Evolutionary conservation across 495 filamentous ascomycete genomes (phyloP).

Genomic region (Penicillium turbatum): DNA sequence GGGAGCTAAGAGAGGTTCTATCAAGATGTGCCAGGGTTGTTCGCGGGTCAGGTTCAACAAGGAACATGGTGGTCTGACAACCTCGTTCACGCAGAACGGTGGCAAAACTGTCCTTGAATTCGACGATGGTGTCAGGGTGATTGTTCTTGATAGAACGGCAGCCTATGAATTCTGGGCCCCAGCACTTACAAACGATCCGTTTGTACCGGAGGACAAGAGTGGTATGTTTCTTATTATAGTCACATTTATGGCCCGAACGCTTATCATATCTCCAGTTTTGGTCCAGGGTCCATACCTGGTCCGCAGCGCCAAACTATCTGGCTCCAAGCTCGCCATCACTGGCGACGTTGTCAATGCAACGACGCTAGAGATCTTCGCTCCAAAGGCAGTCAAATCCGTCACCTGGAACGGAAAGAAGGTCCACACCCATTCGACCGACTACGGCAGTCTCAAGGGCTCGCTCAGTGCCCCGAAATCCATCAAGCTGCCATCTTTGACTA

Average conservation of each 20-base stretch:
- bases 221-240: conserved; percentile 24
- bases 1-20: conserved; percentile 37
- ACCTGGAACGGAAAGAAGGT: conserved; percentile 53
- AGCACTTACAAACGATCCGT: conserved; percentile 47
- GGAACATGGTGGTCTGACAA: conserved; percentile 31
- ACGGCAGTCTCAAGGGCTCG: conserved; percentile 48
- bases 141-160: conserved; percentile 47
- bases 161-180: conserved; percentile 57
- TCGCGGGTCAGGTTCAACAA: conserved; percentile 36
- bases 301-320: conserved; percentile 49
- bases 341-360: conserved; percentile 64
- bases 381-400: conserved; percentile 42
- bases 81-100: conserved; percentile 39
- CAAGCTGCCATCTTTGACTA: conserved; percentile 48
- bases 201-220: conserved; percentile 41
- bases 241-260: background rate
- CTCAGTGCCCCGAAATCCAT: conserved; percentile 42
- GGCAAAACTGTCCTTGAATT: conserved; percentile 44
- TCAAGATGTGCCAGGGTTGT: conserved; percentile 29
- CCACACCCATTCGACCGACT: conserved; percentile 31
- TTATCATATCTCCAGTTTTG: conserved; percentile 42
- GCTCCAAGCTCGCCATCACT: conserved; percentile 48
- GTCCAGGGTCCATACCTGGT: conserved; percentile 61
- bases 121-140: conserved; percentile 42
- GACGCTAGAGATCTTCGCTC: conserved; percentile 57